These are phyloP conservation scores for Scalesia atractyloides DNA, from an alignment of 129 eudicot genomes.

Conservation along the genomic window DNA sequence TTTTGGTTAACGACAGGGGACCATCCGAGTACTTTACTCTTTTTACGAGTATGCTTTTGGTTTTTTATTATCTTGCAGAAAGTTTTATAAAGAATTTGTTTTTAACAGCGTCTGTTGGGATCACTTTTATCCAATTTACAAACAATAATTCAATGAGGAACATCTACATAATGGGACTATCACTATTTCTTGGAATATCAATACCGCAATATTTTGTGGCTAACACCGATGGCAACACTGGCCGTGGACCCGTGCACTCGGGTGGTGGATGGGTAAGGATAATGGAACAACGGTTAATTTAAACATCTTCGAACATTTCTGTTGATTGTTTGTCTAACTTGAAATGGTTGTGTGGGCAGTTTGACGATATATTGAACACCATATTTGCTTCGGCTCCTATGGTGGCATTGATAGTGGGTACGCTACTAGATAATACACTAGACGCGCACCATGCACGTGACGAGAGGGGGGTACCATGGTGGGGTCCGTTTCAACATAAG, in stretches of 20 bases:
- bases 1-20: no score
- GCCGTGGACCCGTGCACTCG: slow-evolving; percentile 73
- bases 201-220: slow-evolving; percentile 75
- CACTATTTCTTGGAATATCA: slow-evolving; percentile 86
- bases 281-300: not conserved
- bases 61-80: not conserved
- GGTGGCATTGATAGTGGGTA: slow-evolving; percentile 75
- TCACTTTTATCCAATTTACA: slow-evolving; percentile 75
- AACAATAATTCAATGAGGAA: slow-evolving; percentile 87
- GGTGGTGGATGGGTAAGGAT: slow-evolving; percentile 81
- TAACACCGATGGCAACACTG: slow-evolving; percentile 52
- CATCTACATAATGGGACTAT: slow-evolving; percentile 71
- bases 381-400: slow-evolving; percentile 78
- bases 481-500: slow-evolving; percentile 77
- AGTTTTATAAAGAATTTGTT: not conserved
- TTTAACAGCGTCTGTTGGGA: slow-evolving; percentile 74
- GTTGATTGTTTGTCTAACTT: slow-evolving; percentile 10
- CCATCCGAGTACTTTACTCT: no score
- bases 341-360: slow-evolving; percentile 47
- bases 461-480: slow-evolving; percentile 90
- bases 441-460: slow-evolving; percentile 49
- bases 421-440: slow-evolving; percentile 67
- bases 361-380: slow-evolving; percentile 78
- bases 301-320: slow-evolving; percentile 1
- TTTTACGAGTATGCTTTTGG: not conserved